These are phyloP conservation scores for Zopfia rhizophila DNA, from an alignment of 2,329 filamentous ascomycete species.

Conservation along the genomic window DNA sequence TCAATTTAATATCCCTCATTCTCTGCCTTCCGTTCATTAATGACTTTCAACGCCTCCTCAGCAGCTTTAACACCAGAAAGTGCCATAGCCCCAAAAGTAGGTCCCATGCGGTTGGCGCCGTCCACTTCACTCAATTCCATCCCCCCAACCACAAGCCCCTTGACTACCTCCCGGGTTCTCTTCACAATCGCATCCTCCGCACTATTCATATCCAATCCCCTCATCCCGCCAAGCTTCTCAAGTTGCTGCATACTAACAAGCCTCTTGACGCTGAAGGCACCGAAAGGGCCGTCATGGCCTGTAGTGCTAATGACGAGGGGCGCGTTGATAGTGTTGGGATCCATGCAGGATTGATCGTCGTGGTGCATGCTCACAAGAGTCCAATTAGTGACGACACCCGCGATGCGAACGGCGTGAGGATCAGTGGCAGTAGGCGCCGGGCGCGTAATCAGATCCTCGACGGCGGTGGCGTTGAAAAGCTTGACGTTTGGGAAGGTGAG, in stretches of 20 bases:
- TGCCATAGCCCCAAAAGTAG: constrained; percentile 90
- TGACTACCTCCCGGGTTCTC: constrained; percentile 86
- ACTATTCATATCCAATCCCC: constrained; percentile 89
- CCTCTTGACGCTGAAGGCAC: constrained; percentile 90
- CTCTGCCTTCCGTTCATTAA: constrained; percentile 80
- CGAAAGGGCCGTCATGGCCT: constrained; percentile 90
- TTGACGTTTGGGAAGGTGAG: constrained; percentile 90
- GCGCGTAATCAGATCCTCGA: constrained; percentile 92
- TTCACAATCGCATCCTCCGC: constrained; percentile 96
- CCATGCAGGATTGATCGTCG: constrained; percentile 94
- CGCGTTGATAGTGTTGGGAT: constrained; percentile 96
- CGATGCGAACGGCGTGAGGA: constrained; percentile 72
- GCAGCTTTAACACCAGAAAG: constrained; percentile 90
- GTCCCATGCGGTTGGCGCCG: constrained; percentile 90
- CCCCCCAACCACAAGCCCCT: constrained; percentile 89
- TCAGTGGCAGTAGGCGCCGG: constrained; percentile 55
- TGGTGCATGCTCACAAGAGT: constrained; percentile 89
- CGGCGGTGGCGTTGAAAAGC: constrained; percentile 93
- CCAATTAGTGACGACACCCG: constrained; percentile 96
- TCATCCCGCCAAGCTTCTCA: constrained; percentile 88
- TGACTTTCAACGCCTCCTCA: constrained; percentile 82
- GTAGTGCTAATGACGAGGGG: constrained; percentile 89
- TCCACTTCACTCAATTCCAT: constrained; percentile 95
- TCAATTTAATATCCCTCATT: constrained; percentile 69
- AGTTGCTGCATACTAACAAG: constrained; percentile 88